phyloP scores from a whole-genome alignment of 2,329 filamentous ascomycete species.

The Colletotrichum eleusines region DNA sequence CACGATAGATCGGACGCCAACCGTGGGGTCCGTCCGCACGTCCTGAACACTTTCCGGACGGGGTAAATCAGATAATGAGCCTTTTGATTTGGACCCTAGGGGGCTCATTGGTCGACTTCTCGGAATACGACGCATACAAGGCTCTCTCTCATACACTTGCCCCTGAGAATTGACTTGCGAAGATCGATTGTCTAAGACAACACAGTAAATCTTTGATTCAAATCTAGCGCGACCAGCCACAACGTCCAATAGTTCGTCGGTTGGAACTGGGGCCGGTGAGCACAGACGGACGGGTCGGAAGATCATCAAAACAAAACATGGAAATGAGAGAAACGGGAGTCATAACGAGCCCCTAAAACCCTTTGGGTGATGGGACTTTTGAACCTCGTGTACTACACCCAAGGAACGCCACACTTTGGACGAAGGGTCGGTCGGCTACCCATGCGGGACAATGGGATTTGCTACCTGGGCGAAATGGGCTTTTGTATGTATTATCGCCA shows the following conservation, averaged over 20 bases:
- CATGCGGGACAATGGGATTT: not conserved
- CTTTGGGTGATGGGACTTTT: not conserved
- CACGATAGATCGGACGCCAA: not conserved
- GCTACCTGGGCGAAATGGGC: constrained; percentile 11
- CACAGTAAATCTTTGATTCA: constrained; percentile 10
- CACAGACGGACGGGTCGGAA: constrained; percentile 5
- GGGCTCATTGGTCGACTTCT: not conserved
- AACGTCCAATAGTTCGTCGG: constrained; percentile 20
- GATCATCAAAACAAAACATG: constrained; percentile 13
- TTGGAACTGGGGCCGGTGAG: not conserved
- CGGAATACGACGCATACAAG: constrained; percentile 3
- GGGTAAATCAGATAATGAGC: not conserved
- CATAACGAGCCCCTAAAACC: not conserved
- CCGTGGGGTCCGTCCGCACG: not conserved
- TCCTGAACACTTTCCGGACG: not conserved
- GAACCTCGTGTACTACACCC: not conserved
- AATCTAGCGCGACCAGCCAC: constrained; percentile 2
- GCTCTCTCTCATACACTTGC: not conserved
- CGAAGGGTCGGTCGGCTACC: not conserved
- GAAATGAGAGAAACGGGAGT: not conserved
- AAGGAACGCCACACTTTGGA: constrained; percentile 9
- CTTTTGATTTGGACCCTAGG: constrained; percentile 5
- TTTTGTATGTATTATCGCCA: constrained; percentile 19
- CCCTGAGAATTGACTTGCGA: constrained; percentile 11
- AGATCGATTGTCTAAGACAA: constrained; percentile 10